Conservation (phyloP, 352 stramenopile genomes). For the Phytophthora podocarpi region DNA sequence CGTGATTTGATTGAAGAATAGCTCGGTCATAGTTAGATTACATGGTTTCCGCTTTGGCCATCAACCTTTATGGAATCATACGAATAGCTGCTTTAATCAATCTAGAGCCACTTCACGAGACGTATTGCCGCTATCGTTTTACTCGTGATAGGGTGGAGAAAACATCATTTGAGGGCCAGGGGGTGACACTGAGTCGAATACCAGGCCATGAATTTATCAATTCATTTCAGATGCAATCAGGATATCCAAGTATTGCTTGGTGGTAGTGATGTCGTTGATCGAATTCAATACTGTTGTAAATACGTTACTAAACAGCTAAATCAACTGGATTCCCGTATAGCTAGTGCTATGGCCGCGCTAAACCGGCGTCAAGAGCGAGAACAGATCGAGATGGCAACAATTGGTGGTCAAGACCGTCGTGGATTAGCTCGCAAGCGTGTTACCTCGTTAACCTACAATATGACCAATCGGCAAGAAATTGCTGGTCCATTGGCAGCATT, state of each 20-base stretch:
- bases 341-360: background rate
- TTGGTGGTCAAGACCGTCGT: no score
- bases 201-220: slow-evolving; percentile 3
- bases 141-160: background rate
- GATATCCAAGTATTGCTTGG: no score
- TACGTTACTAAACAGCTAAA: slow-evolving; percentile 13
- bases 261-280: background rate
- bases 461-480: slow-evolving; percentile 11
- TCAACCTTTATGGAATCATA: slow-evolving; percentile 9
- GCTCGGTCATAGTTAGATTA: background rate
- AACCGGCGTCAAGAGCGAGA: background rate
- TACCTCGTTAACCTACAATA: background rate
- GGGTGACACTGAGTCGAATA: background rate
- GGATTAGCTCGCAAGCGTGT: background rate
- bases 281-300: slow-evolving; percentile 16
- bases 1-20: background rate
- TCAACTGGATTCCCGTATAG: background rate
- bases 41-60: background rate
- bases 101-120: background rate
- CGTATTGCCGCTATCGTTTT: background rate
- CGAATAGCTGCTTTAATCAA: slow-evolving; percentile 12
- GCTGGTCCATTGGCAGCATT: slow-evolving; percentile 2
- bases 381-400: no score
- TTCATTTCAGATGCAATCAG: no score
- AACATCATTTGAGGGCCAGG: background rate